Conservation (phyloP, 1,284 basidiomycete genomes). For the Sporisorium iseilematis-ciliati region DNA sequence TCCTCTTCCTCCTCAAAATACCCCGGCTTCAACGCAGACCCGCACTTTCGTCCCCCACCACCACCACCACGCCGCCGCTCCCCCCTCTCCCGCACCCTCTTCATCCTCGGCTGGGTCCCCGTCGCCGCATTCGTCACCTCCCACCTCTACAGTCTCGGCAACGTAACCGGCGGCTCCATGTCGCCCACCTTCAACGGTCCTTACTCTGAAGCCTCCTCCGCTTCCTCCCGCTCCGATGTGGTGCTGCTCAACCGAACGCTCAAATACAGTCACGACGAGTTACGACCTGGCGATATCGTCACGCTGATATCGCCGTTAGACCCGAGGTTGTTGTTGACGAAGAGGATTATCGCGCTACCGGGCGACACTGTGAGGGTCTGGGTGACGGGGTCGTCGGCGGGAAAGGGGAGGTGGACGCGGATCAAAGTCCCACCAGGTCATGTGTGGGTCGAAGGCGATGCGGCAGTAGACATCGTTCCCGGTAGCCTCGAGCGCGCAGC, state of each 20-base stretch:
- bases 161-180: constrained; percentile 71
- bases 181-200: constrained; percentile 50
- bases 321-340: constrained; percentile 72
- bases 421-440: constrained; percentile 62
- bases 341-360: constrained; percentile 73
- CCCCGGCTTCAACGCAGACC: constrained; percentile 11
- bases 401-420: constrained; percentile 35
- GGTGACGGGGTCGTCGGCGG: constrained; percentile 15
- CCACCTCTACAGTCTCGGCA: constrained; percentile 72
- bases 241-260: constrained; percentile 73
- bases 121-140: constrained; percentile 72
- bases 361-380: constrained; percentile 72
- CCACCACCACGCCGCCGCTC: constrained; percentile 6
- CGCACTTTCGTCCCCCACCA: constrained; percentile 3
- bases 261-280: constrained; percentile 64
- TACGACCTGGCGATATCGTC: constrained; percentile 73
- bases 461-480: constrained; percentile 63
- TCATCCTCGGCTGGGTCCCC: constrained; percentile 72
- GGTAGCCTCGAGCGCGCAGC: constrained; percentile 19
- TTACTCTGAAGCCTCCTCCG: constrained; percentile 38
- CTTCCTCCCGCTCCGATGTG: constrained; percentile 73
- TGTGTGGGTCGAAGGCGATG: constrained; percentile 75
- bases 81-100: constrained; percentile 19
- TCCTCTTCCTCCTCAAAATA: constrained; percentile 5
- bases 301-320: constrained; percentile 73